phyloP scores from a whole-genome alignment of 371 early-diverging fungal genomes.

The Parasitella parasitica region DNA sequence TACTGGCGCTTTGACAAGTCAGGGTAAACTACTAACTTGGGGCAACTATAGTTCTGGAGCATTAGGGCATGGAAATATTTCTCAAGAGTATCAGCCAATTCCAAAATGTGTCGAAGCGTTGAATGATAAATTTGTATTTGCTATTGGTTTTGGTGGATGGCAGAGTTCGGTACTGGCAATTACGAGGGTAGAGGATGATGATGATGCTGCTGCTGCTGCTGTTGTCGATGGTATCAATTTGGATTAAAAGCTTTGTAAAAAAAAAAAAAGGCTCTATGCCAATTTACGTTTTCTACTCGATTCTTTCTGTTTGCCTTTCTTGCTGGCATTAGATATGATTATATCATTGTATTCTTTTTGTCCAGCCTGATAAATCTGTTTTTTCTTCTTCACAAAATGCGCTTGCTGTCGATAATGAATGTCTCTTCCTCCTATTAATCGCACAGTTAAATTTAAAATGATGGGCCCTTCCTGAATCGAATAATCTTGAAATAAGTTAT shows the following conservation, averaged over 20 bases:
- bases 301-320: constrained; percentile 4
- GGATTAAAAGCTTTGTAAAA: neutral
- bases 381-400: neutral
- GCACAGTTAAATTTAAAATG: constrained; percentile 20
- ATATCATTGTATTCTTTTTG: neutral
- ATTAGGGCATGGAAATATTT: constrained; percentile 33
- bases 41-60: constrained; percentile 39
- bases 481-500: constrained; percentile 8
- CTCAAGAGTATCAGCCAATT: neutral
- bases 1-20: constrained; percentile 42
- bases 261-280: neutral
- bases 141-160: constrained; percentile 38
- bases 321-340: neutral
- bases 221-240: neutral
- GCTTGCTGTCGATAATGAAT: neutral
- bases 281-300: constrained; percentile 4
- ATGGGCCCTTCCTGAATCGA: constrained; percentile 6
- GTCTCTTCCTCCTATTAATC: constrained; percentile 12
- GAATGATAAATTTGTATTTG: constrained; percentile 24
- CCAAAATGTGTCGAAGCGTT: constrained; percentile 15
- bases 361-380: too few relatives aligned
- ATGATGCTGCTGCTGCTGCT: neutral
- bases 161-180: constrained; percentile 27
- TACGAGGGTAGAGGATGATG: neutral
- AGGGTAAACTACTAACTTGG: constrained; percentile 45